Conservation (phyloP, 1,284 basidiomycete genomes). For the Malassezia sp. region DNA sequence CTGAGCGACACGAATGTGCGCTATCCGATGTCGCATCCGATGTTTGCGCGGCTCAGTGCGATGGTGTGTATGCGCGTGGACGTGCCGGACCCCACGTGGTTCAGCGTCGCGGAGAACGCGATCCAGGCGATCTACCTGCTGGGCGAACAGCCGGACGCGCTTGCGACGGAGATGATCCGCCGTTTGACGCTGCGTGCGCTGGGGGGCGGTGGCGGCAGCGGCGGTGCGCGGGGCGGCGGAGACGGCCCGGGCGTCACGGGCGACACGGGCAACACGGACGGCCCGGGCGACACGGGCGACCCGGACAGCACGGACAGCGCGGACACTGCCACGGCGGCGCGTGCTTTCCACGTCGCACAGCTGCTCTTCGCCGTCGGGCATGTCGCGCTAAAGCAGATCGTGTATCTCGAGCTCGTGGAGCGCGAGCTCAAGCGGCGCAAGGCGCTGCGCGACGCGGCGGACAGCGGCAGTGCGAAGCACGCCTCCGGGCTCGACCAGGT, state of each 20-base stretch:
- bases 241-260: neutral
- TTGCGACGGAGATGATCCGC: slow-evolving; percentile 73
- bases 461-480: slow-evolving; percentile 50
- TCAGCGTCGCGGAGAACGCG: slow-evolving; percentile 87
- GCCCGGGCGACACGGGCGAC: slow-evolving; percentile 2
- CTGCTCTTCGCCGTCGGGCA: slow-evolving; percentile 89
- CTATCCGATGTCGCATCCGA: slow-evolving; percentile 72
- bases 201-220: too few species aligned
- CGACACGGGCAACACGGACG: slow-evolving; percentile 12
- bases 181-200: slow-evolving; percentile 68
- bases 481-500: slow-evolving; percentile 74
- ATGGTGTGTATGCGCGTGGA: slow-evolving; percentile 48
- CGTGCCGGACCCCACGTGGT: slow-evolving; percentile 49
- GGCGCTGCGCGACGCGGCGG: slow-evolving; percentile 61
- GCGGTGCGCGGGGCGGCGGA: too few species aligned
- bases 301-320: slow-evolving; percentile 3
- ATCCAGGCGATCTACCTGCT: slow-evolving; percentile 92
- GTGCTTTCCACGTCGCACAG: slow-evolving; percentile 73
- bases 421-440: slow-evolving; percentile 92
- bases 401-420: slow-evolving; percentile 92
- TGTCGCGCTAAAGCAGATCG: slow-evolving; percentile 92
- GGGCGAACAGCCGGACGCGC: slow-evolving; percentile 78
- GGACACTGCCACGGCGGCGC: slow-evolving; percentile 1
- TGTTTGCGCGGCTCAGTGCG: slow-evolving; percentile 73
- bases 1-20: slow-evolving; percentile 75